Conservation (phyloP, 805 yeast species). For the Candida endomychidarum region DNA sequence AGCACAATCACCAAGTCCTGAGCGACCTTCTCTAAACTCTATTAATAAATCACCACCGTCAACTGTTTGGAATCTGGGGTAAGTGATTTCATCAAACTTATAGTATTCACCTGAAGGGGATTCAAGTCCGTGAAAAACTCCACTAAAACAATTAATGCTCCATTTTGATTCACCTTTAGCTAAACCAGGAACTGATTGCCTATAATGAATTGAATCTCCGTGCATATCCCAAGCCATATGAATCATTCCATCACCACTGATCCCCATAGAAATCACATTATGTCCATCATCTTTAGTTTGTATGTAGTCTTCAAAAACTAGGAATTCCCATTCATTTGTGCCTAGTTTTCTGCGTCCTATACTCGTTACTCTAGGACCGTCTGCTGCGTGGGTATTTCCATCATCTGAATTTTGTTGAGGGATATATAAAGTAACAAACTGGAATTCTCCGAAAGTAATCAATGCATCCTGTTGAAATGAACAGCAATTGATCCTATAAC, state of each 20-base stretch:
- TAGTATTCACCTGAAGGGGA: not conserved
- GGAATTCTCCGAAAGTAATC: conserved; percentile 14
- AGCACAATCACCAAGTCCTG: conserved; percentile 20
- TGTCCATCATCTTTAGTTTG: conserved; percentile 22
- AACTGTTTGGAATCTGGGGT: conserved; percentile 18
- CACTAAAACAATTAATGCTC: conserved; percentile 2
- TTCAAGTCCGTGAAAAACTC: not conserved
- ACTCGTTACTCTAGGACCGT: conserved; percentile 11
- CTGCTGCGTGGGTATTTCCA: too few species aligned
- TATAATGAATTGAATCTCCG: conserved; percentile 18
- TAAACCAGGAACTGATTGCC: conserved; percentile 11
- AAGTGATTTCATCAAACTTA: conserved; percentile 15
- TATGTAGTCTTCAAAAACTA: conserved; percentile 16
- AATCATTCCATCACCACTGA: conserved; percentile 21
- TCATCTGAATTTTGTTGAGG: conserved; percentile 8
- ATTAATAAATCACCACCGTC: conserved; percentile 14
- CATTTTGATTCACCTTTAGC: conserved; percentile 1
- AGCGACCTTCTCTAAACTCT: conserved; percentile 17
- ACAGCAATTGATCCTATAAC: conserved; percentile 19
- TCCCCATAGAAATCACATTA: conserved; percentile 20
- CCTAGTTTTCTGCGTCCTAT: conserved; percentile 15
- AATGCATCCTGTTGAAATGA: conserved; percentile 21
- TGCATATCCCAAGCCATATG: conserved; percentile 23
- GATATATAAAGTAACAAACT: conserved; percentile 13
- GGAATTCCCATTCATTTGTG: conserved; percentile 12